A percentile compares a stretch with the other conserved stretches of the same genome.
Evolutionary conservation across 495 filamentous ascomycete genomes (phyloP).

Genomic region (Pyrenula massariospora): DNA sequence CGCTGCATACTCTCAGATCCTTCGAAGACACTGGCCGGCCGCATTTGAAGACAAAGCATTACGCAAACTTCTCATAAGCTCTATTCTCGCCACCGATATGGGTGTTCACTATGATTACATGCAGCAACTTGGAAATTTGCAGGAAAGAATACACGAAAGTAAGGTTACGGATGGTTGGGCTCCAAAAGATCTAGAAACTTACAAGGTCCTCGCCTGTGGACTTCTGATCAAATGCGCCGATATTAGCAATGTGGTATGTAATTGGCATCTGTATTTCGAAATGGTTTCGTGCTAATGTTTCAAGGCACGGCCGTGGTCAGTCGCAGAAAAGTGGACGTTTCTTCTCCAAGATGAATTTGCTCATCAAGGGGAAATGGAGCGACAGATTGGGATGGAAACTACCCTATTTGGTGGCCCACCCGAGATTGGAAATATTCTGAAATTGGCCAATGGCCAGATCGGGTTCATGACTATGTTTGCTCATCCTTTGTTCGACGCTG

Average conservation of each 20-base stretch:
- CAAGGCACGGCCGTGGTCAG: slow-evolving; percentile 69
- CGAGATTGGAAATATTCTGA: slow-evolving; percentile 65
- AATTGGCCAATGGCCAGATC: slow-evolving; percentile 78
- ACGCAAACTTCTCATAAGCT: slow-evolving; percentile 85
- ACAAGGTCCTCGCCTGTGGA: slow-evolving; percentile 69
- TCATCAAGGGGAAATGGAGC: slow-evolving; percentile 85
- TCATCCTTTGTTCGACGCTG: slow-evolving; percentile 74
- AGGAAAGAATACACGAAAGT: slow-evolving; percentile 59
- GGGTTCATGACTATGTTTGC: slow-evolving; percentile 96
- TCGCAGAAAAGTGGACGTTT: slow-evolving; percentile 76
- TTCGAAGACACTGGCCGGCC: slow-evolving; percentile 82
- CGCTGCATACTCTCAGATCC: slow-evolving; percentile 91
- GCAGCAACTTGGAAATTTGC: slow-evolving; percentile 64
- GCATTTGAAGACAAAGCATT: slow-evolving; percentile 64
- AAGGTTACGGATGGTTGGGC: slow-evolving; percentile 57
- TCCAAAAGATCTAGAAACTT: slow-evolving; percentile 53
- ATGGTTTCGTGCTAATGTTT: slow-evolving; percentile 17
- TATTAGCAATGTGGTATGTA: slow-evolving; percentile 88
- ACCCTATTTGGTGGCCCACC: slow-evolving; percentile 76
- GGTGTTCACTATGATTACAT: slow-evolving; percentile 93
- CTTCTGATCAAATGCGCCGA: slow-evolving; percentile 96
- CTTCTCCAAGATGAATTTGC: slow-evolving; percentile 91
- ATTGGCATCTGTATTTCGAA: neutral
- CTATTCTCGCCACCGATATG: slow-evolving; percentile 95
- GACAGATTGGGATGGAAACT: slow-evolving; percentile 71